Base-by-base conservation (phyloP, 805 yeast genomes). In the Komagataella pastoris region DNA sequence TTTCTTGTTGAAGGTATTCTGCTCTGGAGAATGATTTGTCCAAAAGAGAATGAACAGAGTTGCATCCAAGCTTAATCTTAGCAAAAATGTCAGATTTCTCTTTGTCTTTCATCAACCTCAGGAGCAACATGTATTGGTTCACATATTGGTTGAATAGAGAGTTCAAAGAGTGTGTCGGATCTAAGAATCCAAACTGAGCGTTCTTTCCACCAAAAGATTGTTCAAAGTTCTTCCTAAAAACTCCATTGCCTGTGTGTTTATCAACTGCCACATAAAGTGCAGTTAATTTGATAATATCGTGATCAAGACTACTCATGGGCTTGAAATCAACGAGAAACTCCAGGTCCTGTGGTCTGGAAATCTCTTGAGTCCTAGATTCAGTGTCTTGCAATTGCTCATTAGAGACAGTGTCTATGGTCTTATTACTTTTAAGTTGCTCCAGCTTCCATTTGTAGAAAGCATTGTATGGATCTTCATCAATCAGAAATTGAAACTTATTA, bases 221-320 rank as follows among this genome's bases (percentile, higher is more conserved):
- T 0, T 67, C 68, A 10, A 54, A 51, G 43, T 61, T 59, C 19
- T 62, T 59, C 45, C 61, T 64, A 55, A 70, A 63, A 5, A 54
- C 46, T 8, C 23, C 19, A 19, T 21, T 7, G 19, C 46, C 47
- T 5, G 56, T 55, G 46, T 57, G 53, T 2, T 53, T 48, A 59
- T 86, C 81, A 17, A 71, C 61, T 1, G 88, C 86, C 1, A 78
- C 78, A 58, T 76, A 80, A 51, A 79, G 72, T 0, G 97, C 97
- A 1, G 90, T 79, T 2, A 80, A 59, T 61, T 86, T 85, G 47
- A 91, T 74, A 8, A 85, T 70, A 24, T 83, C 84, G 24, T 85
- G 65, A 62, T 89, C 96, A 30, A 73, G 67, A 0, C 75, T 61
- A 0, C 91, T 78, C 2, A 88, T 69, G 14, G 68, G 67, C 14